Base-by-base conservation (phyloP, 768 basidiomycete genomes). In the Mycena vitilis region DNA sequence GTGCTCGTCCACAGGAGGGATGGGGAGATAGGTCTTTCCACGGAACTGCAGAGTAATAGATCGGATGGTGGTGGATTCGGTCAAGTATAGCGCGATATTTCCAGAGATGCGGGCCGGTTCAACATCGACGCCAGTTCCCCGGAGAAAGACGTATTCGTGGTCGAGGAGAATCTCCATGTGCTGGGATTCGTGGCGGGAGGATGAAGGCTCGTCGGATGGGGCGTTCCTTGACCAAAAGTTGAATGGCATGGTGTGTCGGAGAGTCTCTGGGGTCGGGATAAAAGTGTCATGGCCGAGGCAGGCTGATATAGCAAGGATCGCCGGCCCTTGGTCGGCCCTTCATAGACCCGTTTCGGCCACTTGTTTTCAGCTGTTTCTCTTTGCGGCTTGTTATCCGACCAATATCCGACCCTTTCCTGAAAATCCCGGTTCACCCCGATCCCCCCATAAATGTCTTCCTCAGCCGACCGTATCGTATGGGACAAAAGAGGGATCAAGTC, bases 41-140 rank as follows among this genome's bases (percentile, higher is more conserved):
- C 88, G 83, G 76, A 98, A 93, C 69, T 91, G 88, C 56, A 98
- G 88, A 6, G 87, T 93, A 63, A 95, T 89, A 76, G 95, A 91
- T 74, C 89, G 93, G 78, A 94, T 87, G 59, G 94, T 88, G 0
- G 93, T 96, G 18, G 92, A 83, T 80, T 98, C 95, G 5, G 85
- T 82, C 58, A 99, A 87, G 76, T 90, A 85, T 66, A 99, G 84
- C 11, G 90, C 86, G 71, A 99, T 87, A 75, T 91, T 85, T 4
- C 97, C 97, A 54, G 89, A 89, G 70, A 98, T 88, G 18, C 88
- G 81, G 9, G 89, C 88, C 2, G 96, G 91, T 73, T 96, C 93
- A 67, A 94, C 89, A 71, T 97, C 95, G 69, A 85, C 86, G 34
- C 95, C 94, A 5, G 89, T 89, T 52, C 95, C 95, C 65, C 89